Percentiles rank a stretch among this genome's conserved stretches.
phyloP scores from a whole-genome alignment of 2,329 filamentous ascomycete species.

The Penicillium sp. region DNA sequence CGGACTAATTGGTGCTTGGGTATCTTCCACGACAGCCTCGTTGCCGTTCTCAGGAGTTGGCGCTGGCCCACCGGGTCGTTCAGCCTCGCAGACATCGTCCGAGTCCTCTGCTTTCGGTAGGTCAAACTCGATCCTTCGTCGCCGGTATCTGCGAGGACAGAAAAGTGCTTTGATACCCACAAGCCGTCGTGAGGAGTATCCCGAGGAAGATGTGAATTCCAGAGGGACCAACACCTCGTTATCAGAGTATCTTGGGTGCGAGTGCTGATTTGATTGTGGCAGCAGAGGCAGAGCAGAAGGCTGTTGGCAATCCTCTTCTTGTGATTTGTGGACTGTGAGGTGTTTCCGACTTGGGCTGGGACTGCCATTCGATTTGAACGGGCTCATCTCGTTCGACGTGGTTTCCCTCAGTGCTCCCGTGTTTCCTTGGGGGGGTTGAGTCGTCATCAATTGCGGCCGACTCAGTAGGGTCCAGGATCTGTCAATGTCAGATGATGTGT shows the following conservation, averaged over 20 bases:
- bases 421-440: not conserved
- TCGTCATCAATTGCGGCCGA: not conserved
- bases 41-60: conserved; percentile 1
- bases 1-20: not conserved
- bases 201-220: conserved; percentile 1
- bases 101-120: not conserved
- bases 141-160: conserved; percentile 22
- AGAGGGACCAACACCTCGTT: not conserved
- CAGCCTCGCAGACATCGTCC: not conserved
- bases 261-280: not conserved
- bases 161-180: conserved; percentile 25
- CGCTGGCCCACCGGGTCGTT: not conserved
- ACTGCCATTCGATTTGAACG: not conserved
- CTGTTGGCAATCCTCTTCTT: not conserved
- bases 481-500: conserved; percentile 6
- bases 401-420: not conserved
- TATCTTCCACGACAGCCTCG: not conserved
- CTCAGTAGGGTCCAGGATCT: conserved; percentile 5
- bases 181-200: conserved; percentile 20
- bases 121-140: conserved; percentile 3
- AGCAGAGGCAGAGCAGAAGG: not conserved
- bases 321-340: not conserved
- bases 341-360: not conserved
- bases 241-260: not conserved
- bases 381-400: not conserved